These are phyloP conservation scores for Asterochloris sp. DNA, from an alignment of 139 green algal genomes.

Conservation along the genomic window DNA sequence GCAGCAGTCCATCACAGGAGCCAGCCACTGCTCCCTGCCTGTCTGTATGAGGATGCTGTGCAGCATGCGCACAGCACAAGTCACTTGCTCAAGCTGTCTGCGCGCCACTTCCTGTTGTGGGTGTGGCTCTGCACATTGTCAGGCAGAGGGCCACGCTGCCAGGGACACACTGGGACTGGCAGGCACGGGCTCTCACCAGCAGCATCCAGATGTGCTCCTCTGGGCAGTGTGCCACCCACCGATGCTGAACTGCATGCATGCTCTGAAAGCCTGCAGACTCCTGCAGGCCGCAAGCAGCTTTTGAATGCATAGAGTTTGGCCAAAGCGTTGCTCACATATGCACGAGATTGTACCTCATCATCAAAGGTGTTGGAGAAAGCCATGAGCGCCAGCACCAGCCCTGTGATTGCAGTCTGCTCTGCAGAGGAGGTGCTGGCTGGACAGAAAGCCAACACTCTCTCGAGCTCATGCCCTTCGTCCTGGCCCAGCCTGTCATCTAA, in stretches of 20 bases:
- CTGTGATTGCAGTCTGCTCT: conserved; percentile 26
- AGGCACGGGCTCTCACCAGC: conserved; percentile 11
- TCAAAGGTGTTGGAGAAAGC: conserved; percentile 33
- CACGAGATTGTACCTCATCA: neutral
- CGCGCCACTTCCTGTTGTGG: neutral
- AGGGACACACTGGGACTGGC: neutral
- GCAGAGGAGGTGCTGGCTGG: conserved; percentile 2
- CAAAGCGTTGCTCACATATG: neutral
- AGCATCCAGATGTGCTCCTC: conserved; percentile 33
- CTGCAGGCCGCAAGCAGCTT: neutral
- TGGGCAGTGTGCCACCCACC: conserved; percentile 28
- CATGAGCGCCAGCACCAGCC: conserved; percentile 39
- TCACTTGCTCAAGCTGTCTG: neutral
- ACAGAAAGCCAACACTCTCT: conserved; percentile 36
- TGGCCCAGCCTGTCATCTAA: conserved; percentile 32
- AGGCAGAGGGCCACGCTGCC: too few species aligned
- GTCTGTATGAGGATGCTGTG: too few species aligned
- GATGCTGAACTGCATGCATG: conserved; percentile 25
- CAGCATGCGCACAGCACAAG: conserved; percentile 13
- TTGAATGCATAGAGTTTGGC: neutral
- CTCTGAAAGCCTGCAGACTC: conserved; percentile 19
- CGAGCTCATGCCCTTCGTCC: conserved; percentile 32
- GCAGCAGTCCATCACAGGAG: too few species aligned
- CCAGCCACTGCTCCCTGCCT: too few species aligned
- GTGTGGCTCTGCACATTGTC: neutral